These are phyloP conservation scores for Calocera cornea DNA, from an alignment of 768 basidiomycete species.

Conservation along the genomic window DNA sequence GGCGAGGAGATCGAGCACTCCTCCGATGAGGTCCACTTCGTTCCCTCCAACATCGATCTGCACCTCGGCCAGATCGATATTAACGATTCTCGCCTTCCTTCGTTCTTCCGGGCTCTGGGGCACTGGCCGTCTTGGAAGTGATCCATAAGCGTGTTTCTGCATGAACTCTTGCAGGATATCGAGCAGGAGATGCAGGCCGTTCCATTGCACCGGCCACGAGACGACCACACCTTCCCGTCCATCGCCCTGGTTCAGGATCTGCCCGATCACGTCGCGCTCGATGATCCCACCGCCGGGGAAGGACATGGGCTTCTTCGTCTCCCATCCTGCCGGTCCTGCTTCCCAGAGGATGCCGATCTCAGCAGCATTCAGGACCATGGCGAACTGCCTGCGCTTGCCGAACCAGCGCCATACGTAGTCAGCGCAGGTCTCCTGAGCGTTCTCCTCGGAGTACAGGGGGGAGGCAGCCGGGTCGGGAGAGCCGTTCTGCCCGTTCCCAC, in stretches of 20 bases:
- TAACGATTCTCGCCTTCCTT: constrained; percentile 14
- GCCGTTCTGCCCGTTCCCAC: not conserved
- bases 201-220: not conserved
- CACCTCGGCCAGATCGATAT: not conserved
- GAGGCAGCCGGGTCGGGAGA: too few species aligned
- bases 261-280: not conserved
- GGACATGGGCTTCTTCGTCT: not conserved
- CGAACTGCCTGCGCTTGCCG: not conserved
- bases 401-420: not conserved
- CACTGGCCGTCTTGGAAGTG: not conserved
- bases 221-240: not conserved
- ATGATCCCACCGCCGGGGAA: constrained; percentile 2
- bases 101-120: not conserved
- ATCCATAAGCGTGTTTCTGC: constrained; percentile 6
- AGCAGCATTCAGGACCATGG: not conserved
- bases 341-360: not conserved
- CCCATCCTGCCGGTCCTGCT: not conserved
- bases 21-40: constrained; percentile 9
- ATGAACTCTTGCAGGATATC: not conserved
- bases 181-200: not conserved
- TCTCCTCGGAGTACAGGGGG: not conserved
- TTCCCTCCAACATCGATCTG: not conserved
- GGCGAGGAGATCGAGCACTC: constrained; percentile 13
- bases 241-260: constrained; percentile 2
- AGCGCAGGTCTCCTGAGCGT: not conserved